Base-by-base conservation (phyloP, 306 rosid species). In the Gynostemma pentaphyllum region DNA sequence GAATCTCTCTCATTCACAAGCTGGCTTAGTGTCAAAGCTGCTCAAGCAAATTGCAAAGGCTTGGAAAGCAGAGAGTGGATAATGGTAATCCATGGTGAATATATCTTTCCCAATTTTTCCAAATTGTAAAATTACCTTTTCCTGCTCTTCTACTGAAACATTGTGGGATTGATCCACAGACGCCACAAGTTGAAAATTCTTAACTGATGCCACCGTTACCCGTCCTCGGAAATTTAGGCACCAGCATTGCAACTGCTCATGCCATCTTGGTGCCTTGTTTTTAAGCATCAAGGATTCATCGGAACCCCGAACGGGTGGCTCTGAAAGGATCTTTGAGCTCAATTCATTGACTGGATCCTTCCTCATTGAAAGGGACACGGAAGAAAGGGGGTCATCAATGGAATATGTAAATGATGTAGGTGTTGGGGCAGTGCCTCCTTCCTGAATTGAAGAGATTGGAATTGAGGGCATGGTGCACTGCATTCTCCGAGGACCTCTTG, bases 191-290 rank as follows among this genome's bases (percentile, higher is more conserved):
- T 92, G 98, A 67, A 92, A 88, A 76, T 92, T 92, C 80, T 86
- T 84, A 19, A 84, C 96, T 1, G 97, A 90, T 8, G 98, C 95
- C 68, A 88, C 96, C 0, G 98, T 88, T 51, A 82, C 96, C 5
- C 96, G 88, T 10, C 96, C 95, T 57, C 78, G 80, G 79, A 92
- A 92, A 61, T 86, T 86, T 41, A 92, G 79, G 83, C 96, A 88
- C 96, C 96, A 92, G 77, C 92, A 86, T 37, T 92, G 98, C 54
- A 88, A 78, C 73, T 88, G 92, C 73, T 92, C 98, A 36, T 92
- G 96, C 96, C 96, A 92, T 73, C 95, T 72, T 15, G 96, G 96
- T 68, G 87, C 78, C 84, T 88, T 88, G 74, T 83, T 88, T 72
- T 88, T 82, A 49, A 88, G 85, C 28, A 74, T 74, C 52, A 88